phyloP scores from a whole-genome alignment of 768 basidiomycete genomes.

The Leccinum imitatum region DNA sequence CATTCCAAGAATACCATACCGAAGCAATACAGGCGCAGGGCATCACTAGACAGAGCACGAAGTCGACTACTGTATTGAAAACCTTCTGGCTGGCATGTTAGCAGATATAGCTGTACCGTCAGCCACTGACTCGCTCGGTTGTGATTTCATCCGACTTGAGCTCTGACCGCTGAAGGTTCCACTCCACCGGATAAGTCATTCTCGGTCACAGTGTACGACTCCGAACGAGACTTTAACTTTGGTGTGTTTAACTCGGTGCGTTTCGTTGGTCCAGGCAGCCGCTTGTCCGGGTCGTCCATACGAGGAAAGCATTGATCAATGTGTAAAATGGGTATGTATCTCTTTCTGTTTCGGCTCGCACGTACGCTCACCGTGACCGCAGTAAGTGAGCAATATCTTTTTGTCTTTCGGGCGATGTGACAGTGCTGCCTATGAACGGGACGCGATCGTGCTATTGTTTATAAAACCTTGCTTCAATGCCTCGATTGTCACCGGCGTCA shows the following conservation, averaged over 20 bases:
- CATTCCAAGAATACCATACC: conserved; percentile 18
- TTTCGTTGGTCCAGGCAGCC: too few relatives aligned
- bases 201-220: too few relatives aligned
- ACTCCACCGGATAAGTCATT: not conserved
- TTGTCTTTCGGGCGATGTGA: not conserved
- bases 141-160: too few relatives aligned
- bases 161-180: not conserved
- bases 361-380: too few relatives aligned
- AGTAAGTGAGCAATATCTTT: too few relatives aligned
- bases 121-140: too few relatives aligned
- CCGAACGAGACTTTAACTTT: too few relatives aligned
- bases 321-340: too few relatives aligned
- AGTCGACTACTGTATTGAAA: conserved; percentile 26
- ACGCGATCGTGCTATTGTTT: not conserved
- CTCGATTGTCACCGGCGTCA: not conserved
- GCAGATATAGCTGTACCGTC: not conserved
- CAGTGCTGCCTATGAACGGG: not conserved
- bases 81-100: conserved; percentile 21
- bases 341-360: too few relatives aligned
- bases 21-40: conserved; percentile 32
- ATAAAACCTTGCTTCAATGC: not conserved
- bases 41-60: conserved; percentile 31
- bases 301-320: too few relatives aligned
- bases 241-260: too few relatives aligned
- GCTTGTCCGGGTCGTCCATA: too few relatives aligned